These are phyloP conservation scores for Myxozyma vanderwaltii DNA, from an alignment of 805 yeast genomes.

Conservation along the genomic window DNA sequence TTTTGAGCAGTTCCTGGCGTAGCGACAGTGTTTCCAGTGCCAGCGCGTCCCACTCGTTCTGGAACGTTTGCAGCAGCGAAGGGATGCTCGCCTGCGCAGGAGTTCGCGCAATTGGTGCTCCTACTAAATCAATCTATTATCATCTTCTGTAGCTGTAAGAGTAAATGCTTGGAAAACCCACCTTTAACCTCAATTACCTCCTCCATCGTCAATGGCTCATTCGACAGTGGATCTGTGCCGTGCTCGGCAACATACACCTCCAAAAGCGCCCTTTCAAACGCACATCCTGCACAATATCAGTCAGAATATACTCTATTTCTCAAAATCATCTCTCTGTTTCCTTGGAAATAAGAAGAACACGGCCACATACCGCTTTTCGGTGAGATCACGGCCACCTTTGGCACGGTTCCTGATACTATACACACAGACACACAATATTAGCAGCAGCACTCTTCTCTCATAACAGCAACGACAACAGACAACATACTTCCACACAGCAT, in stretches of 20 bases:
- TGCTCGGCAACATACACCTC: constrained; percentile 63
- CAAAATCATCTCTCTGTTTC: too few relatives aligned
- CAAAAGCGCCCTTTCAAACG: constrained; percentile 68
- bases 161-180: not conserved
- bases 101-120: constrained; percentile 43
- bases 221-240: constrained; percentile 74
- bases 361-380: constrained; percentile 34
- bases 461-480: too few relatives aligned
- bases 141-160: not conserved
- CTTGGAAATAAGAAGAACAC: too few relatives aligned
- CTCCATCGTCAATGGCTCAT: constrained; percentile 57
- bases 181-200: constrained; percentile 57
- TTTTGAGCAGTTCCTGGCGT: constrained; percentile 65
- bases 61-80: constrained; percentile 68
- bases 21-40: constrained; percentile 78
- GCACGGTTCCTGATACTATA: constrained; percentile 26
- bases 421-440: too few relatives aligned
- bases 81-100: constrained; percentile 73
- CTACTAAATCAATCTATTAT: not conserved
- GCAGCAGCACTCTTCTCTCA: not conserved
- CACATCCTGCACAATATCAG: constrained; percentile 49
- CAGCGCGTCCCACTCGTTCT: constrained; percentile 86
- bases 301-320: too few relatives aligned
- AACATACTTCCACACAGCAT: constrained; percentile 18
- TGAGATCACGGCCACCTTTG: constrained; percentile 27